Base-by-base conservation (phyloP, 176 grass and related monocot genomes). In the Elaeis guineensis region DNA sequence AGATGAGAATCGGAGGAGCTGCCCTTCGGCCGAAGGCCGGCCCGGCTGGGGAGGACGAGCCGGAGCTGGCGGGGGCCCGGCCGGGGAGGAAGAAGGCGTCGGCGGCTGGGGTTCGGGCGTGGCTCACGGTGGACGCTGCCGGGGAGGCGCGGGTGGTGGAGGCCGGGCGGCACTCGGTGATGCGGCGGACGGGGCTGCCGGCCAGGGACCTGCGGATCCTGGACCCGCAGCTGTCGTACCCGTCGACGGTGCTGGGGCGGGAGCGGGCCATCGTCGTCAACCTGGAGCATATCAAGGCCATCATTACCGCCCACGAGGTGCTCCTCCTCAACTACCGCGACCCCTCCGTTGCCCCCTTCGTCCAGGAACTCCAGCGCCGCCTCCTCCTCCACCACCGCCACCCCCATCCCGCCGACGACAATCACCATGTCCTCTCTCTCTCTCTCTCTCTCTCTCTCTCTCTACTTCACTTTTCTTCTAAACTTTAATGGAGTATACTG, bases 261-360 rank as follows among this genome's bases (percentile, higher is more conserved):
- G 83, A 91, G 51, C 70, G 77, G 35, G 83, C 79, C 50, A 54
- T 85, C 44, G 87, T 90, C 19, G 82, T 86, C 69, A 82, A 71
- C 76, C 72, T 90, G 62, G 88, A 91, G 28, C 76, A 73, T 71
- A 85, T 77, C 17, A 81, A 71, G 28, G 88, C 88, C 69, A 61
- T 91, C 71, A 19, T 91, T 60, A 91, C 83, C 21, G 69, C 87
- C 26, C 35, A 68, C 74, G 87, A 91, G 79, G 83, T 91, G 26
- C 70, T 91, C 56, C 61, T 91, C 51, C 77, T 73, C 25, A 72
- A 17, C 25, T 75, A 79, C 7, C 53, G 52, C 12, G 83, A 91
- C 56, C 64, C 82, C 15, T 57, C 28, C 64, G 79, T 86, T 15
- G 72, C 20, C 29, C 72, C 76, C 51, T 66, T 91, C 69, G 75